These are phyloP conservation scores for Drosera spatulata DNA, from an alignment of 179 eudicot species.

Conservation along the genomic window DNA sequence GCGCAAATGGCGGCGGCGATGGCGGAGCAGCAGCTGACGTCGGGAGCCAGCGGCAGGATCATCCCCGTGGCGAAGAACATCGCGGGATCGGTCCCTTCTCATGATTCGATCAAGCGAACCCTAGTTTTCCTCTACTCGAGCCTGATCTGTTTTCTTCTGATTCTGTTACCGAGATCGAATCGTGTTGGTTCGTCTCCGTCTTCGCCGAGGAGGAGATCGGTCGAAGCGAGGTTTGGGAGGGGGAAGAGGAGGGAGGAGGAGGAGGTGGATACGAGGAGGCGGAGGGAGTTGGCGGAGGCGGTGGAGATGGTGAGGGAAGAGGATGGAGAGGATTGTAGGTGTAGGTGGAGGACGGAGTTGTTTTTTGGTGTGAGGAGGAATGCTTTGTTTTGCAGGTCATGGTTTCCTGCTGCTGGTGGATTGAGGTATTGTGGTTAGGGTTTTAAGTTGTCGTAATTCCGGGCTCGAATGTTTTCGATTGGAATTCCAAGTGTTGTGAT, in stretches of 20 bases:
- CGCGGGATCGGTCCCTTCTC: constrained; percentile 33
- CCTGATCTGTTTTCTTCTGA: constrained; percentile 57
- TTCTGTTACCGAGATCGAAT: constrained; percentile 34
- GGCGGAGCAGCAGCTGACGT: constrained; percentile 56
- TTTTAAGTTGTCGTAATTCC: too few relatives aligned
- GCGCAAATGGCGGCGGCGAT: constrained; percentile 12
- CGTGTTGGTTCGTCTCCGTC: constrained; percentile 10
- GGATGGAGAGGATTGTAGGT: constrained; percentile 7
- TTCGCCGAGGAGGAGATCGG: constrained; percentile 24
- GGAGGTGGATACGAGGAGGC: constrained; percentile 63
- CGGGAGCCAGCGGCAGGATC: constrained; percentile 68
- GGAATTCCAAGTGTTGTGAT: too few relatives aligned
- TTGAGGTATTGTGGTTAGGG: constrained; percentile 25
- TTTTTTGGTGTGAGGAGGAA: constrained; percentile 55
- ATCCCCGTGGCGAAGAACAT: constrained; percentile 57
- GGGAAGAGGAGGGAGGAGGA: constrained; percentile 19
- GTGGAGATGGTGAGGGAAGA: constrained; percentile 27
- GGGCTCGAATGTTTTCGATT: too few relatives aligned
- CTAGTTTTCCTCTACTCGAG: constrained; percentile 57
- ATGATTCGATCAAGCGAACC: constrained; percentile 24
- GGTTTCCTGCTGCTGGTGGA: constrained; percentile 58
- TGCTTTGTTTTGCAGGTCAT: constrained; percentile 76
- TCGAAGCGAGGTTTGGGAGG: constrained; percentile 9
- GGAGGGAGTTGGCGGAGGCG: constrained; percentile 67
- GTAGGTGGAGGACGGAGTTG: constrained; percentile 33